These are phyloP conservation scores for Colletotrichum eremochloae DNA, from an alignment of 2,329 filamentous ascomycete species.

Conservation along the genomic window DNA sequence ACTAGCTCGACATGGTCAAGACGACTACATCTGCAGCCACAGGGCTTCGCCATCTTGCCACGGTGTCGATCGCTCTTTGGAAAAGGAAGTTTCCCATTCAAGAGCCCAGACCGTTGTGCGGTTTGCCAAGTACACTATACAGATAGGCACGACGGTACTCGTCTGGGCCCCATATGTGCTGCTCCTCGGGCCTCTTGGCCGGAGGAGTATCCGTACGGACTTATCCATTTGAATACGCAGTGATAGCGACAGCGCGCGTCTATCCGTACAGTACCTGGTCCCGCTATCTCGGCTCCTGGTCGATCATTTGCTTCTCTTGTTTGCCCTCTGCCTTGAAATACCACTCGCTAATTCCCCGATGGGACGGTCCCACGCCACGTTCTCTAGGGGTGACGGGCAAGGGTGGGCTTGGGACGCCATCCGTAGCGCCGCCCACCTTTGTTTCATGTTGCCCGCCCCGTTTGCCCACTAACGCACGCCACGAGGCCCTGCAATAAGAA, in stretches of 20 bases:
- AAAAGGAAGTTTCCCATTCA: not conserved
- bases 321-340: slow-evolving; percentile 10
- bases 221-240: not conserved
- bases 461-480: slow-evolving; percentile 40
- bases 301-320: slow-evolving; percentile 4
- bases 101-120: not conserved
- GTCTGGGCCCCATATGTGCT: not conserved
- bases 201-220: not conserved
- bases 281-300: slow-evolving; percentile 1
- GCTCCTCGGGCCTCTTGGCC: not conserved
- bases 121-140: not conserved
- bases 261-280: not conserved
- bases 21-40: slow-evolving; percentile 7
- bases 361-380: not conserved
- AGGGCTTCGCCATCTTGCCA: slow-evolving; percentile 2
- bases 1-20: slow-evolving; percentile 7
- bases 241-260: slow-evolving; percentile 4
- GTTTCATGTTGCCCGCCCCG: slow-evolving; percentile 40
- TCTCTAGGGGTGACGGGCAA: not conserved
- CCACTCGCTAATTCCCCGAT: slow-evolving; percentile 17
- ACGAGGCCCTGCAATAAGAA: slow-evolving; percentile 39
- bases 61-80: not conserved
- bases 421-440: slow-evolving; percentile 31
- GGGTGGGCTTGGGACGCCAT: not conserved
- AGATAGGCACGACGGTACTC: not conserved